Conservation (phyloP, 805 yeast species). For the Pichia cabralensis region DNA sequence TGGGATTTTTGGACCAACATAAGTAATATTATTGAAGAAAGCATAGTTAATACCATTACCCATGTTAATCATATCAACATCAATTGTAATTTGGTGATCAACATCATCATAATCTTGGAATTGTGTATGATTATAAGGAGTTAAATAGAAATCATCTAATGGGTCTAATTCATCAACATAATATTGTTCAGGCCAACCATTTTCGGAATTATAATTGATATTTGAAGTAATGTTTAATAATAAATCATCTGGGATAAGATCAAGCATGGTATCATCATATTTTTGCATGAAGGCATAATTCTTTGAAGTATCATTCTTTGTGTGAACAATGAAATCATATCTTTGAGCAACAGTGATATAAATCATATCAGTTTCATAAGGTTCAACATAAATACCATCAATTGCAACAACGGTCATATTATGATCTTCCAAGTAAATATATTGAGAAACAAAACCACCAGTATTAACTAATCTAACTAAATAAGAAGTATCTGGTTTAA, state of each 20-base stretch:
- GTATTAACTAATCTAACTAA: slow-evolving; percentile 69
- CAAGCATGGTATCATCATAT: slow-evolving; percentile 79
- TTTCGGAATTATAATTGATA: slow-evolving; percentile 38
- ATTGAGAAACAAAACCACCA: slow-evolving; percentile 90
- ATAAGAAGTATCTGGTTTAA: slow-evolving; percentile 80
- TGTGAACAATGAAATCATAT: slow-evolving; percentile 66
- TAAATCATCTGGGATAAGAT: slow-evolving; percentile 55
- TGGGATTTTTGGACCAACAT: slow-evolving; percentile 76
- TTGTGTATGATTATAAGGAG: slow-evolving; percentile 52
- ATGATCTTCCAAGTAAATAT: slow-evolving; percentile 83
- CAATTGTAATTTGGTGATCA: slow-evolving; percentile 58
- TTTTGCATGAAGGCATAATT: slow-evolving; percentile 80
- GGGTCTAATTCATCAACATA: slow-evolving; percentile 39
- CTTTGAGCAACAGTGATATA: slow-evolving; percentile 91
- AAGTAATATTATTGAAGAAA: slow-evolving; percentile 86
- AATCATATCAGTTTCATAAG: slow-evolving; percentile 55
- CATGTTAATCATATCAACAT: slow-evolving; percentile 77
- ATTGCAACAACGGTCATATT: slow-evolving; percentile 78
- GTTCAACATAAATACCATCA: slow-evolving; percentile 83
- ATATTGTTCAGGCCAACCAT: slow-evolving; percentile 28
- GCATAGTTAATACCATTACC: slow-evolving; percentile 88
- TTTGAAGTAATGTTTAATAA: slow-evolving; percentile 65
- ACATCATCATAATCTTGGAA: slow-evolving; percentile 52
- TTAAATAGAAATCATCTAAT: slow-evolving; percentile 71
- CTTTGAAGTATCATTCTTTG: slow-evolving; percentile 49